Evolutionary conservation across 1,284 basidiomycete genomes (phyloP).

Genomic region (Sutorius eximius): DNA sequence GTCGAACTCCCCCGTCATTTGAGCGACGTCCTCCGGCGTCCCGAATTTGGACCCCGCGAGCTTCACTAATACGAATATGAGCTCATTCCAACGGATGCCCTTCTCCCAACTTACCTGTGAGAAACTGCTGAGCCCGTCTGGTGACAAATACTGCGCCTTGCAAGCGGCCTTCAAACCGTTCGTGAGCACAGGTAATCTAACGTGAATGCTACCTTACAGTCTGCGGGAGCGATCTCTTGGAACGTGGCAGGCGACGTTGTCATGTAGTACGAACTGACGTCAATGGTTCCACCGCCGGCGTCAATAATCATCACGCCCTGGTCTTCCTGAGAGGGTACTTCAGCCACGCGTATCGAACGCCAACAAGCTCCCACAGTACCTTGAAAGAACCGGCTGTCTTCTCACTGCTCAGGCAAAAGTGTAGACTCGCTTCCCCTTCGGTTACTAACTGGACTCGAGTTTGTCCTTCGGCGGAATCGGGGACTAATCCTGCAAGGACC

Average conservation of each 20-base stretch:
- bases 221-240: slow-evolving; percentile 35
- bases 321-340: slow-evolving; percentile 22
- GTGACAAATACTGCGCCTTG: slow-evolving; percentile 39
- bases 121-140: slow-evolving; percentile 34
- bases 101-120: slow-evolving; percentile 26
- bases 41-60: slow-evolving; percentile 38
- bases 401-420: slow-evolving; percentile 45
- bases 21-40: slow-evolving; percentile 34
- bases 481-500: slow-evolving; percentile 36
- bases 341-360: neutral
- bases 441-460: slow-evolving; percentile 46
- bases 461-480: slow-evolving; percentile 37
- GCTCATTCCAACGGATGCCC: neutral
- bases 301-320: slow-evolving; percentile 49
- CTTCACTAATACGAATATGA: slow-evolving; percentile 27
- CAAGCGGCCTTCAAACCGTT: slow-evolving; percentile 27
- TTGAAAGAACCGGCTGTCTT: slow-evolving; percentile 40
- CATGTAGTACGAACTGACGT: slow-evolving; percentile 39
- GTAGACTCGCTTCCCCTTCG: slow-evolving; percentile 52
- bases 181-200: slow-evolving; percentile 2
- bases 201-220: slow-evolving; percentile 27
- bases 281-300: slow-evolving; percentile 51
- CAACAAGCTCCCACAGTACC: slow-evolving; percentile 21
- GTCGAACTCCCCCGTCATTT: slow-evolving; percentile 43
- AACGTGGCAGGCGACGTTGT: slow-evolving; percentile 21